These are phyloP conservation scores for Violaceomyces palustris DNA, from an alignment of 1,284 basidiomycete species.

Conservation along the genomic window DNA sequence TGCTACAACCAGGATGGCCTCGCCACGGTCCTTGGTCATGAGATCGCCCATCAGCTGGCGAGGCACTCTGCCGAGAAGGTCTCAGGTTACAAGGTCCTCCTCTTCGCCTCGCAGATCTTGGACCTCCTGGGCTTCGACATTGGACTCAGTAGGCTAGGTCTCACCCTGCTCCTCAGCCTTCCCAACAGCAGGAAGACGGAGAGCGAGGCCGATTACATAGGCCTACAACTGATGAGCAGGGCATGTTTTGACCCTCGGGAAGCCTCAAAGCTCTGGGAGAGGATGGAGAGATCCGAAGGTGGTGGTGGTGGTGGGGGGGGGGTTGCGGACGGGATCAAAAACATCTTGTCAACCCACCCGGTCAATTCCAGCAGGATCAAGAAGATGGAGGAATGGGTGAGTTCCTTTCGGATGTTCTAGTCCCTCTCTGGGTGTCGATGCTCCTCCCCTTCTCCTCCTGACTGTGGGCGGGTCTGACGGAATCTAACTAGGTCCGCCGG, in stretches of 20 bases:
- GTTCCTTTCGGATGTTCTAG: background rate
- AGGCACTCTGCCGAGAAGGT: conserved; percentile 44
- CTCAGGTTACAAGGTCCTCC: conserved; percentile 44
- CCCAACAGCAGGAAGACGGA: conserved; percentile 80
- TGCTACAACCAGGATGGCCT: conserved; percentile 74
- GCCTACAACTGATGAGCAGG: conserved; percentile 58
- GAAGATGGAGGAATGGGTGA: conserved; percentile 38
- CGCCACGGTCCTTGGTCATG: conserved; percentile 80
- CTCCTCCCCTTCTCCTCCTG: no score
- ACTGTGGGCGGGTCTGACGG: no score
- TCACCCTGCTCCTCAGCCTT: conserved; percentile 63
- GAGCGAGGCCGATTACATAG: conserved; percentile 71
- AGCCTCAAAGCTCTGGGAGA: conserved; percentile 54
- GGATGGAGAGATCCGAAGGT: conserved; percentile 30
- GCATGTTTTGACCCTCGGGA: conserved; percentile 77
- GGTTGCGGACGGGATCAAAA: conserved; percentile 14
- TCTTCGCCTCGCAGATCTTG: conserved; percentile 19
- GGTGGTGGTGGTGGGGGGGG: conserved; percentile 4
- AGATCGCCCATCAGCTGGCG: conserved; percentile 67
- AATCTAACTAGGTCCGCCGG: no score
- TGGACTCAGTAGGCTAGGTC: conserved; percentile 47
- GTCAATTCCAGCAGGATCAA: conserved; percentile 31
- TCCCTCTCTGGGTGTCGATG: no score
- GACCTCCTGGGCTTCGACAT: conserved; percentile 37
- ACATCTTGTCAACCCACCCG: conserved; percentile 39